A percentile compares a stretch with the other conserved stretches of the same genome.
These are phyloP conservation scores for Dictyostelium capitatum DNA, from an alignment of 78 protist species.

Conservation along the genomic window DNA sequence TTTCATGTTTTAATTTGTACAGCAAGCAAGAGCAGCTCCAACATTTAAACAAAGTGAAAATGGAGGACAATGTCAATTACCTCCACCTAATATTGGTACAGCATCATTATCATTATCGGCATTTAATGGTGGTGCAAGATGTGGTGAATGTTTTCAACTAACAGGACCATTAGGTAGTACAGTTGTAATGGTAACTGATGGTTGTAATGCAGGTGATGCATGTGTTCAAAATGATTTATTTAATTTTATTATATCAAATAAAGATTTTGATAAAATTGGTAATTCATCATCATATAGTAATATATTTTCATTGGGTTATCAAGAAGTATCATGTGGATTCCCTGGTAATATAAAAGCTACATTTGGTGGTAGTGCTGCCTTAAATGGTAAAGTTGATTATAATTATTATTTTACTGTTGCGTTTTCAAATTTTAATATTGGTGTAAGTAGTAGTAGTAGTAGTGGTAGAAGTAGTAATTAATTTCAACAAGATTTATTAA, in stretches of 20 bases:
- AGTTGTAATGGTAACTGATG: slow-evolving; percentile 44
- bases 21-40: slow-evolving; percentile 49
- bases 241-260: slow-evolving; percentile 22
- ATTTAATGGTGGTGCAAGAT: slow-evolving; percentile 2
- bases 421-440: neutral
- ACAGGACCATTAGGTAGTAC: slow-evolving; percentile 22
- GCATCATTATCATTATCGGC: slow-evolving; percentile 5
- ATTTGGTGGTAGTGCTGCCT: neutral
- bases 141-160: slow-evolving; percentile 31
- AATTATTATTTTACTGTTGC: slow-evolving; percentile 40
- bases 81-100: neutral
- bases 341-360: neutral
- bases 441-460: slow-evolving; percentile 21
- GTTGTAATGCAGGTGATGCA: slow-evolving; percentile 45
- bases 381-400: neutral
- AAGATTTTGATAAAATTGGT: slow-evolving; percentile 30
- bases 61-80: slow-evolving; percentile 11
- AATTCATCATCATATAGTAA: neutral
- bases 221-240: slow-evolving; percentile 44
- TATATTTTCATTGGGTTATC: slow-evolving; percentile 64
- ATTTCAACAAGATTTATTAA: neutral
- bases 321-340: slow-evolving; percentile 53
- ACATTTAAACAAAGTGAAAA: slow-evolving; percentile 32
- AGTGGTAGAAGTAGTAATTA: too few relatives aligned
- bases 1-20: neutral